Evolutionary conservation across 164 flowering plant genomes (phyloP).

Genomic region (Dillenia suffruticosa): DNA sequence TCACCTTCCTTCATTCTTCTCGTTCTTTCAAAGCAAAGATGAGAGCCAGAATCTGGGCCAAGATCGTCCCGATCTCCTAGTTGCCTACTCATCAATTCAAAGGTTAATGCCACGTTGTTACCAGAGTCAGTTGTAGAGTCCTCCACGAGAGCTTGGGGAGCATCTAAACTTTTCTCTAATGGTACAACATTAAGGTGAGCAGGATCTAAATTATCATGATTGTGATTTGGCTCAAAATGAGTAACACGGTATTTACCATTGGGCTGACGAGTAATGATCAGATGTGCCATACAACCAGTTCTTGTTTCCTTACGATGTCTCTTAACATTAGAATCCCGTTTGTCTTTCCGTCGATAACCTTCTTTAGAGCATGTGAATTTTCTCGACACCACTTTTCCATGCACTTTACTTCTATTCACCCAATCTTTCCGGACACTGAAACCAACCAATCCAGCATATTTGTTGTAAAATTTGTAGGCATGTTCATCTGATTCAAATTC

Average conservation of each 20-base stretch:
- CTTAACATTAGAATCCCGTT: slow-evolving; percentile 29
- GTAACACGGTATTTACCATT: slow-evolving; percentile 26
- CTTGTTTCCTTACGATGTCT: slow-evolving; percentile 34
- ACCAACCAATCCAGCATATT: slow-evolving; percentile 31
- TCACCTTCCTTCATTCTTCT: slow-evolving; percentile 30
- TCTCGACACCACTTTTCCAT: slow-evolving; percentile 34
- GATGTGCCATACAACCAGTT: slow-evolving; percentile 40
- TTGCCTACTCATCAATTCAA: slow-evolving; percentile 14
- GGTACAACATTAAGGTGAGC: slow-evolving; percentile 11
- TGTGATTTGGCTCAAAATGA: slow-evolving; percentile 29
- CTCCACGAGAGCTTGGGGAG: slow-evolving; percentile 15
- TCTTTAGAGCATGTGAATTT: slow-evolving; percentile 35
- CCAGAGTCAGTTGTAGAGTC: slow-evolving; percentile 6
- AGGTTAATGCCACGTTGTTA: slow-evolving; percentile 9
- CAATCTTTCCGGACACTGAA: slow-evolving; percentile 34
- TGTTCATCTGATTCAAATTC: slow-evolving; percentile 31
- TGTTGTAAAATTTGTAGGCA: slow-evolving; percentile 26
- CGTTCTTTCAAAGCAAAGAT: slow-evolving; percentile 17
- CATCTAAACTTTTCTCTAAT: slow-evolving; percentile 6
- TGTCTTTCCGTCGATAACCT: slow-evolving; percentile 31
- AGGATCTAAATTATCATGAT: slow-evolving; percentile 23
- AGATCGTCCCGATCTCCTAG: slow-evolving; percentile 20
- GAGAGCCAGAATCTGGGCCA: slow-evolving; percentile 15
- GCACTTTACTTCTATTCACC: slow-evolving; percentile 33
- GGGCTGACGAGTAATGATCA: slow-evolving; percentile 33